Evolutionary conservation across 306 rosid genomes (phyloP), one percentile per base, ranked within the genome.

Genomic region (Vigna angularis): DNA sequence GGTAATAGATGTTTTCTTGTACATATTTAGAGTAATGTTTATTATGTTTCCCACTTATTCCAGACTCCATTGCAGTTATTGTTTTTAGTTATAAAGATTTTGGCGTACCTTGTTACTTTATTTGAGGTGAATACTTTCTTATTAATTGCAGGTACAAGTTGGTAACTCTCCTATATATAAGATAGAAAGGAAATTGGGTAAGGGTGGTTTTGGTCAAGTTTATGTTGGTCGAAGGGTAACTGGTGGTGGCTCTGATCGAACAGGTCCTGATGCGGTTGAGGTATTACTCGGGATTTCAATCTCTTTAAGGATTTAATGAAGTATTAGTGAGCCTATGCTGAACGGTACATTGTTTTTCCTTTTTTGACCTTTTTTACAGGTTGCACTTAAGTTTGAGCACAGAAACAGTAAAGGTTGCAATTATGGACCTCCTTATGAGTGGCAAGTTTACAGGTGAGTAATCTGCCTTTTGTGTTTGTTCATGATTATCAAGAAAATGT

Each of bases 201-300:
- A 93, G 90, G 98, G 98, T 32, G 98, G 98, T 48, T 93, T 93
- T 62, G 98, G 98, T 74, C 98, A 93, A 90, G 98, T 93, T 58
- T 93, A 91, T 78, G 98, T 93, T 74, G 98, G 98, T 49, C 86
- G 93, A 87, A 90, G 93, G 85, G 75, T 91, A 18, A 87, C 28
- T 26, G 28, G 81, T 30, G 98, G 98, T 64, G 98, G 98, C 28
- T 87, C 93, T 70, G 95, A 88, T 26, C 87, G 90, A 72, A 89
- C 90, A 57, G 97, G 97, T 50, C 92, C 95, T 58, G 95, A 93
- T 55, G 92, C 93, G 6, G 83, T 87, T 20, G 97, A 93, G 97
- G 98, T 89, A 89, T 73, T 80, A 68, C 52, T 72, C 28, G 1
- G 81, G 52, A 70, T 26, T 74, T 30, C 78, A 42, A 38, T 84